Conservation (phyloP, 257 asterid species). For the Ehretia macrophylla region DNA sequence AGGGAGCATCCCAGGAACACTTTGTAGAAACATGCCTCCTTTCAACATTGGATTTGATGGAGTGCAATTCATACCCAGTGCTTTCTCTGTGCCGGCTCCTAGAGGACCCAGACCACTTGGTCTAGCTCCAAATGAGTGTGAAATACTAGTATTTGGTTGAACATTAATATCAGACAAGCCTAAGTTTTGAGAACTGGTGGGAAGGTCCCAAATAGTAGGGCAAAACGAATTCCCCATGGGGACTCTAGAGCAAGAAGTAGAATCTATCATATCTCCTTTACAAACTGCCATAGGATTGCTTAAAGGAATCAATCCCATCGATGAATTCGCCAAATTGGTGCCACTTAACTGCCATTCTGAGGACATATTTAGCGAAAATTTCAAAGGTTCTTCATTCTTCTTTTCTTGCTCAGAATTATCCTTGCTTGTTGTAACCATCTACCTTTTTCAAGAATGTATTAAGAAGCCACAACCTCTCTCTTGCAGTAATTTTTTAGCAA, state of each 20-base stretch:
- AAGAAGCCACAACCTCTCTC: conserved; percentile 7
- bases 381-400: conserved; percentile 34
- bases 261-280: conserved; percentile 24
- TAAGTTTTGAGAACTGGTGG: conserved; percentile 36
- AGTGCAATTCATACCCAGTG: conserved; percentile 38
- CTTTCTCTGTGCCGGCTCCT: background rate
- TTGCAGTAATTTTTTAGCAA: conserved; percentile 11
- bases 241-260: conserved; percentile 46
- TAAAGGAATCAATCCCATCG: conserved; percentile 41
- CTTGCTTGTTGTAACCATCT: conserved; percentile 48
- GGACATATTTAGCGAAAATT: conserved; percentile 37
- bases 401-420: conserved; percentile 44
- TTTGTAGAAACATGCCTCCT: conserved; percentile 52
- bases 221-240: conserved; percentile 47
- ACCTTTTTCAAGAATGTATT: conserved; percentile 1
- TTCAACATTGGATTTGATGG: conserved; percentile 45
- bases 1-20: conserved; percentile 50
- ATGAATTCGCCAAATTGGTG: conserved; percentile 30
- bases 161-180: conserved; percentile 47
- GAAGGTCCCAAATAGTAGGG: conserved; percentile 62
- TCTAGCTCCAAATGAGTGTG: conserved; percentile 22
- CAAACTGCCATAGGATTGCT: conserved; percentile 28
- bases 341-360: conserved; percentile 70
- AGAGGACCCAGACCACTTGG: conserved; percentile 23
- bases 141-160: conserved; percentile 33